Evolutionary conservation across 2,329 filamentous ascomycete species (phyloP).

Genomic region (Stemphylium beticola): DNA sequence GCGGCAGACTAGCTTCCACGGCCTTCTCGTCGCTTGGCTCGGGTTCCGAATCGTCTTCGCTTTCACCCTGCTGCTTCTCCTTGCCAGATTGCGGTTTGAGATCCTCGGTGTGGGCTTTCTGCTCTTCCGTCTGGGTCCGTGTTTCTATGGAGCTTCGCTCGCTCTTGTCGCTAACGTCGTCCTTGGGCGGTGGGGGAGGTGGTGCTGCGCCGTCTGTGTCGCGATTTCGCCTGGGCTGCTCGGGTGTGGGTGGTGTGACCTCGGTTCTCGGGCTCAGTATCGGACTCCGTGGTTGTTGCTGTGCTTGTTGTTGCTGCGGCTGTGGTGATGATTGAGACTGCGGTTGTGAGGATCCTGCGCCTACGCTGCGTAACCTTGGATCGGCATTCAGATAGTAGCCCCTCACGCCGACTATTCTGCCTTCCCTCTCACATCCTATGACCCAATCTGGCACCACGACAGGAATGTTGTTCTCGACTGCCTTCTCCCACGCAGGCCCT

Average conservation of each 20-base stretch:
- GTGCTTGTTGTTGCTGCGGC: slow-evolving; percentile 30
- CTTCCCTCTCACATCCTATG: slow-evolving; percentile 92
- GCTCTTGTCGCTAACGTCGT: slow-evolving; percentile 33
- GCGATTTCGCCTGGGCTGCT: slow-evolving; percentile 40
- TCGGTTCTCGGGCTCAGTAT: slow-evolving; percentile 56
- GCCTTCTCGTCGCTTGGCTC: slow-evolving; percentile 32
- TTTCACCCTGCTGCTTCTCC: slow-evolving; percentile 32
- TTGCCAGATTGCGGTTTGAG: slow-evolving; percentile 39
- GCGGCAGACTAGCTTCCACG: slow-evolving; percentile 37
- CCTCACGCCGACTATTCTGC: slow-evolving; percentile 89
- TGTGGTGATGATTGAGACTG: slow-evolving; percentile 29
- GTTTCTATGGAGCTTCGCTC: slow-evolving; percentile 35
- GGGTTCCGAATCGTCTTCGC: slow-evolving; percentile 32
- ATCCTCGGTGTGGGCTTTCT: slow-evolving; percentile 45
- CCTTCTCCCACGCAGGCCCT: slow-evolving; percentile 92
- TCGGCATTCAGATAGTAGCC: slow-evolving; percentile 96
- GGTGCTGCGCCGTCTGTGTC: slow-evolving; percentile 32
- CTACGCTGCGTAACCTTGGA: slow-evolving; percentile 64
- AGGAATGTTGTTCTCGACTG: slow-evolving; percentile 96
- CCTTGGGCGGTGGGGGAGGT: slow-evolving; percentile 46
- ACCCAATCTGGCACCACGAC: slow-evolving; percentile 98
- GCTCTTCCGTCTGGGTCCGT: slow-evolving; percentile 40
- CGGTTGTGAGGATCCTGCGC: slow-evolving; percentile 44
- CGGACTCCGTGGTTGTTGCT: slow-evolving; percentile 37
- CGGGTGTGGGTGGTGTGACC: slow-evolving; percentile 59